Conservation (phyloP, 768 basidiomycete genomes). For the Suillus decipiens region DNA sequence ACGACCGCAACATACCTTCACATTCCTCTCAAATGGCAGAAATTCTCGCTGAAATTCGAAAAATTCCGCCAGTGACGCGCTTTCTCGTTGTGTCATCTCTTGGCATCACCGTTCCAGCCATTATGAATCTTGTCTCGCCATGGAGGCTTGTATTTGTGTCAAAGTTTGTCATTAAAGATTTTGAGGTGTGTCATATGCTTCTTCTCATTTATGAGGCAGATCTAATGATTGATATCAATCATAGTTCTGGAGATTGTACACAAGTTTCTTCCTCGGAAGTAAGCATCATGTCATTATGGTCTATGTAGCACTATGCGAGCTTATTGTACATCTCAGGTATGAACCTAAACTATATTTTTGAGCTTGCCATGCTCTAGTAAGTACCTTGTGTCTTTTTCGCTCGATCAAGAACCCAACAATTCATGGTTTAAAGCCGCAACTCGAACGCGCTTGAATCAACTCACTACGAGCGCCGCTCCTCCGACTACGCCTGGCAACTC, state of each 20-base stretch:
- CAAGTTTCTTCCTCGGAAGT: slow-evolving; percentile 77
- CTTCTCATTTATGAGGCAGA: background rate
- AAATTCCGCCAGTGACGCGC: slow-evolving; percentile 84
- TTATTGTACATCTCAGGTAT: slow-evolving; percentile 21
- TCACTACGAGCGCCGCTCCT: slow-evolving; percentile 58
- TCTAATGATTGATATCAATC: slow-evolving; percentile 5
- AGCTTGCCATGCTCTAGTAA: slow-evolving; percentile 46
- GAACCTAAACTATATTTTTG: slow-evolving; percentile 40
- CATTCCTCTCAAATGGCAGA: slow-evolving; percentile 45
- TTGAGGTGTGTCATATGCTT: slow-evolving; percentile 48
- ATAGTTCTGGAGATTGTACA: slow-evolving; percentile 73
- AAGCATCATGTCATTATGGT: slow-evolving; percentile 17
- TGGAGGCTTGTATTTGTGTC: slow-evolving; percentile 59
- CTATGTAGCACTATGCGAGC: slow-evolving; percentile 1
- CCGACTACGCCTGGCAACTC: slow-evolving; percentile 80
- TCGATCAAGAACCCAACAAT: slow-evolving; percentile 2
- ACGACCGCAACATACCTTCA: background rate
- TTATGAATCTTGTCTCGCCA: slow-evolving; percentile 53
- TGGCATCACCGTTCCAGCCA: slow-evolving; percentile 56
- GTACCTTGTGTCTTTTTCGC: slow-evolving; percentile 12
- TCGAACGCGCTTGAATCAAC: slow-evolving; percentile 63
- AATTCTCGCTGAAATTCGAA: slow-evolving; percentile 62
- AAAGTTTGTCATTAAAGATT: slow-evolving; percentile 42
- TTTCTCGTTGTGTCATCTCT: slow-evolving; percentile 63
- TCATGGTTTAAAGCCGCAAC: slow-evolving; percentile 53